Percentiles rank a stretch among this genome's conserved stretches.
phyloP scores from a whole-genome alignment of 768 basidiomycete species.

The Kwoniella pini region DNA sequence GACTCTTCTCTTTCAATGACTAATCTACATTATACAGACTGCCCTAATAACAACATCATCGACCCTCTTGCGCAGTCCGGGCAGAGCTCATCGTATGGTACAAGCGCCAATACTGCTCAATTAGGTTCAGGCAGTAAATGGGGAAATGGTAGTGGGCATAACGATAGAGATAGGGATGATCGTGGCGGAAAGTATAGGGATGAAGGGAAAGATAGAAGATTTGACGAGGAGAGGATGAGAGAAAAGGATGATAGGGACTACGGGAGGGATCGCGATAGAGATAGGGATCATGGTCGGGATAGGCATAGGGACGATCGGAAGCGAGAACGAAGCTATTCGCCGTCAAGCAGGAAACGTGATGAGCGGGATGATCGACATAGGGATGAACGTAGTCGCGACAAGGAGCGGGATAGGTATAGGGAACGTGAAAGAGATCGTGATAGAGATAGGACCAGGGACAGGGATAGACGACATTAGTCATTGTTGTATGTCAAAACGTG shows the following conservation, averaged over 20 bases:
- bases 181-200: slow-evolving; percentile 6
- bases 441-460: slow-evolving; percentile 16
- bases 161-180: slow-evolving; percentile 12
- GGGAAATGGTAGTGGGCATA: slow-evolving; percentile 11
- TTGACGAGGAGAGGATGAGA: slow-evolving; percentile 16
- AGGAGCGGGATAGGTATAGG: background rate
- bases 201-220: slow-evolving; percentile 2
- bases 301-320: slow-evolving; percentile 1
- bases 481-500: background rate
- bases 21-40: slow-evolving; percentile 22
- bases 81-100: slow-evolving; percentile 10
- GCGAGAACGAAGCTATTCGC: background rate
- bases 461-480: slow-evolving; percentile 23
- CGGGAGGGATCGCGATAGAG: slow-evolving; percentile 4
- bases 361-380: background rate
- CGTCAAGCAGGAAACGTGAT: slow-evolving; percentile 3
- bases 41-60: slow-evolving; percentile 50
- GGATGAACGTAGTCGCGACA: slow-evolving; percentile 6
- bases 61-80: slow-evolving; percentile 19
- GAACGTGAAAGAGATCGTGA: slow-evolving; percentile 17
- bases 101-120: slow-evolving; percentile 33
- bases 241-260: background rate
- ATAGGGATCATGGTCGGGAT: slow-evolving; percentile 11
- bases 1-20: no score
- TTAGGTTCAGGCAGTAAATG: slow-evolving; percentile 26